A percentile compares a stretch with the other conserved stretches of the same genome.
Conservation (phyloP, 1,139 yeast species). For the Lodderomyces oxycetoniae region DNA sequence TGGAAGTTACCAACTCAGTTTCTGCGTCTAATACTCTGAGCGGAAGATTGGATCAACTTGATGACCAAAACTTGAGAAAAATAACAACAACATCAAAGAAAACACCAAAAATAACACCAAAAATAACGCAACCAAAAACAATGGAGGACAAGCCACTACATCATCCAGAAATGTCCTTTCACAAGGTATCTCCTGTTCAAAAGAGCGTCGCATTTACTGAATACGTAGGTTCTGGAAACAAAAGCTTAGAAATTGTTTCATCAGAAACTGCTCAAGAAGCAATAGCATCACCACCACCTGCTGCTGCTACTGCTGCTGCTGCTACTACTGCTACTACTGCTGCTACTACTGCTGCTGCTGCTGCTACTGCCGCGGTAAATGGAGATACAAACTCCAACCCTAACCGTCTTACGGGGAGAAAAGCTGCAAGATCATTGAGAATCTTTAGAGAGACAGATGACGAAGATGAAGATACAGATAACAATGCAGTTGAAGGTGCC, state of each 20-base stretch:
- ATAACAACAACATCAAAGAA: too few species aligned
- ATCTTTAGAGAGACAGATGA: constrained; percentile 21
- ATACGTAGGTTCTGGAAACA: neutral
- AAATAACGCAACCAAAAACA: too few species aligned
- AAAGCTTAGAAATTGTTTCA: neutral
- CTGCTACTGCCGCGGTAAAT: neutral
- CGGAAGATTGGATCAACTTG: too few species aligned
- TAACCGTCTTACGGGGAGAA: constrained; percentile 23
- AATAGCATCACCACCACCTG: neutral
- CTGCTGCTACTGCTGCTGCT: neutral
- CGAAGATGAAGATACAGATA: constrained; percentile 3
- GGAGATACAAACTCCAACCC: constrained; percentile 4
- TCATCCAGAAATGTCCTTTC: too few species aligned
- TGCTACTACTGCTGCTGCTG: too few species aligned
- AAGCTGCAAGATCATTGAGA: constrained; percentile 37
- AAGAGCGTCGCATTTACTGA: too few species aligned
- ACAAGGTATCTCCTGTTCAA: too few species aligned
- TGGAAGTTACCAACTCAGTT: constrained; percentile 7
- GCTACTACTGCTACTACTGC: too few species aligned
- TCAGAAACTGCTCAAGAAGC: neutral
- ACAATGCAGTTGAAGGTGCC: neutral
- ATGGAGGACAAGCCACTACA: too few species aligned
- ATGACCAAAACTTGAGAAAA: too few species aligned
- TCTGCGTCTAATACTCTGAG: constrained; percentile 4
- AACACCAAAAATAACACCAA: too few species aligned